Base-by-base conservation (phyloP, 2,329 filamentous ascomycete genomes). In the Claviceps africana region DNA sequence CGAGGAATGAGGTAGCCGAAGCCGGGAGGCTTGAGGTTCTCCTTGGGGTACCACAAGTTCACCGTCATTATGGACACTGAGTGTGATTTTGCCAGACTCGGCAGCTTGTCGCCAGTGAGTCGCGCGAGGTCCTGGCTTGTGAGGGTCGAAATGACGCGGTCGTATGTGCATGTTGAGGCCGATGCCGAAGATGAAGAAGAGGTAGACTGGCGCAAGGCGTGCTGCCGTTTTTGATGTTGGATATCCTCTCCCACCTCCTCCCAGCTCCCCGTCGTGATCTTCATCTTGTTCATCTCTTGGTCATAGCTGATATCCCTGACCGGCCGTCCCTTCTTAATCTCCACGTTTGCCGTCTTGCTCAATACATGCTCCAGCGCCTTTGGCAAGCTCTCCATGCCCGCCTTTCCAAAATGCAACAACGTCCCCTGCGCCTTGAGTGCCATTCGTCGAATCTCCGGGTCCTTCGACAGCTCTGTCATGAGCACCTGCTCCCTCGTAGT, bases 1-100 rank as follows among this genome's bases (percentile, higher is more conserved):
- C 82, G 81, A 1, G 93, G 91, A 54, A 98, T 86, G 5, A 98
- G 79, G 67, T 97, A 97, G 57, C 93, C 93, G 64, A 97, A 94
- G 19, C 90, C 93, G 31, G 73, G 70, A 52, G 81, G 72, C 15
- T 79, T 78, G 37, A 95, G 70, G 53, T 78, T 63, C 7, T 82
- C 75, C 44, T 80, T 73, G 1, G 76, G 72, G 66, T 85, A 98
- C 76, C 85, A 96, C 47, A 98, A 74, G 68, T 95, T 96, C 55
- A 98, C 85, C 2, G 90, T 86, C 82, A 90, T 90, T 58, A 96
- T 89, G 33, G 83, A 90, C 31, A 91, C 85, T 37, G 83, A 79
- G 51, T 79, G 75, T 17, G 79, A 77, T 44, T 76, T 63, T 19
- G 65, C 63, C 11, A 86, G 72, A 33, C 72, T 64, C 5, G 74